Evolutionary conservation across 768 basidiomycete genomes (phyloP), one percentile per base, ranked within the genome.

Genomic region (Asterophora lycoperdoides): DNA sequence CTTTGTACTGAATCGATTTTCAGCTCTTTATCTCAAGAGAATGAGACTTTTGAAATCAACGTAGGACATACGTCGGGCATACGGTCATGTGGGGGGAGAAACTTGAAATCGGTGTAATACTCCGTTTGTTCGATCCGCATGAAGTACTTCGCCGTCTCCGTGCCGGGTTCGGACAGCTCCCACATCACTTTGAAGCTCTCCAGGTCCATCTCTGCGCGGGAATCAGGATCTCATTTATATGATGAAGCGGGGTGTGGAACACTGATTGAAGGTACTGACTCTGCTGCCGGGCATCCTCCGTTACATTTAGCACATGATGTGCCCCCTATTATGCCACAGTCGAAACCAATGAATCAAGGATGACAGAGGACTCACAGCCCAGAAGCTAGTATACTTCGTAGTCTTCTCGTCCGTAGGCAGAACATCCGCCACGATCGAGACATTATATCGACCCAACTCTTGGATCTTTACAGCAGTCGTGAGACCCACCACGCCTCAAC

Each of bases 111-210:
- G 20, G 63, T 65, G 60, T 74, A 80, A 60, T 80, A 83, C 56
- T 88, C 82, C 0, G 76, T 81, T 49, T 90, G 83, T 0, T 64
- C 67, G 11, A 84, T 64, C 35, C 85, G 80, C 33, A 84, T 64
- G 70, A 91, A 87, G 50, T 77, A 81, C 18, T 74, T 71, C 51
- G 86, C 80, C 0, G 78, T 73, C 9, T 70, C 69, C 28, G 70
- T 70, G 2, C 76, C 78, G 0, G 80, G 79, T 4, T 72, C 75
- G 0, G 89, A 89, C 53, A 90, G 69, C 49, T 77, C 68, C 85
- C 85, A 89, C 78, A 92, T 79, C 3, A 66, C 69, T n/a, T 82
- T 64, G 63, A 93, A 89, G 1, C 88, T 91, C 50, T 81, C 82
- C 46, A 75, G 67, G 60, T 90, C 86, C 54, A 89, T 70, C 10